A percentile compares a stretch with the other conserved stretches of the same genome.
These are phyloP conservation scores for Amanita thiersii DNA, from an alignment of 768 basidiomycete genomes.

Conservation along the genomic window DNA sequence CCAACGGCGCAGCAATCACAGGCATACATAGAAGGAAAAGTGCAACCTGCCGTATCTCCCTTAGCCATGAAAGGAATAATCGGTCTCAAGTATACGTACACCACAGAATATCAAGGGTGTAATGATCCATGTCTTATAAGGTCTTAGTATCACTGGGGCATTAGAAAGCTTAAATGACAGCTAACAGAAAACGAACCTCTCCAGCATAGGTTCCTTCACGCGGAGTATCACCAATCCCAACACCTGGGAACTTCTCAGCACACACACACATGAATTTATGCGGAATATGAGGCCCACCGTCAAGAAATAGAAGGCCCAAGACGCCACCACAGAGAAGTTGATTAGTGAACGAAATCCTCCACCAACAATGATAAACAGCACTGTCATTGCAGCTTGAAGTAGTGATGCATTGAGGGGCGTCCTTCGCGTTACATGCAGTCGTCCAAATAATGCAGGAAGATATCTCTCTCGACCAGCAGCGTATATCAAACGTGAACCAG, in stretches of 20 bases:
- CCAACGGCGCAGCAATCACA: conserved; percentile 83
- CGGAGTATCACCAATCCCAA: conserved; percentile 83
- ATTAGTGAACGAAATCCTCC: conserved; percentile 85
- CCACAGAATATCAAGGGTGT: conserved; percentile 88
- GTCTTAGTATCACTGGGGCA: conserved; percentile 43
- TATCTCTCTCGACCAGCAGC: conserved; percentile 85
- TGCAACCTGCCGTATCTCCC: conserved; percentile 50
- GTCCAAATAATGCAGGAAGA: conserved; percentile 78
- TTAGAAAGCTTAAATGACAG: background rate
- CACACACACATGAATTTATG: background rate
- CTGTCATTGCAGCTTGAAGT: conserved; percentile 69
- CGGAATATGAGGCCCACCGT: conserved; percentile 41
- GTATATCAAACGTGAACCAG: conserved; percentile 78
- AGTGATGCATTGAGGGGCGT: conserved; percentile 88
- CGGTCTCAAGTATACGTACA: conserved; percentile 33
- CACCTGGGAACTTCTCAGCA: conserved; percentile 38
- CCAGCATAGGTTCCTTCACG: conserved; percentile 83
- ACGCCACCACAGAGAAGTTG: conserved; percentile 84
- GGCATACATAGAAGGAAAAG: conserved; percentile 92
- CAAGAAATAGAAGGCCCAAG: conserved; percentile 83
- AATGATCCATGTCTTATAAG: conserved; percentile 87
- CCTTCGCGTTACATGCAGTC: conserved; percentile 60
- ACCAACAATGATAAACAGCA: conserved; percentile 73
- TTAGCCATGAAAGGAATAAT: background rate
- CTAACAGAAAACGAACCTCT: conserved; percentile 40